Evolutionary conservation across 768 basidiomycete genomes (phyloP).

Genomic region (Tubosaeta sp.): DNA sequence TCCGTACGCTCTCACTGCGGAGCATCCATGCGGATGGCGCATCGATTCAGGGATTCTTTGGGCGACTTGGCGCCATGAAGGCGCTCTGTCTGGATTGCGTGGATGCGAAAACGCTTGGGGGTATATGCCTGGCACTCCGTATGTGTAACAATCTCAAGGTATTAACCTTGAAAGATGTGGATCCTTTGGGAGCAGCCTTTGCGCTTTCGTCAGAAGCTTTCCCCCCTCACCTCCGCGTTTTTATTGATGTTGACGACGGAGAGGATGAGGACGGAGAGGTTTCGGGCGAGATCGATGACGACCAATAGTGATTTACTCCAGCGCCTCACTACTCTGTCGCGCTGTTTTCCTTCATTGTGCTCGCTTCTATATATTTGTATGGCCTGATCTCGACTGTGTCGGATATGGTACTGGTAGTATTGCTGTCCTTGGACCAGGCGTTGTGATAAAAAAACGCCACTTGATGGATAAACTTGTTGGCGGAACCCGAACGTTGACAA

Average conservation of each 20-base stretch:
- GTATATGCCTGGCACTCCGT: slow-evolving; percentile 3
- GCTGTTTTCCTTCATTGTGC: neutral
- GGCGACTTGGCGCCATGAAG: neutral
- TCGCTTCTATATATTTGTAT: neutral
- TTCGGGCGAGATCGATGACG: neutral
- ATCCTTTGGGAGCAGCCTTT: neutral
- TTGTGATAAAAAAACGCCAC: too few relatives aligned
- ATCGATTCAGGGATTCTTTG: slow-evolving; percentile 8
- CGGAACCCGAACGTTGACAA: too few relatives aligned
- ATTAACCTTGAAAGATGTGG: slow-evolving; percentile 13
- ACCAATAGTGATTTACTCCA: too few relatives aligned
- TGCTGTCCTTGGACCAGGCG: too few relatives aligned
- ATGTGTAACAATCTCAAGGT: slow-evolving; percentile 3
- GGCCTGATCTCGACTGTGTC: neutral
- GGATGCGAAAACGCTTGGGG: neutral
- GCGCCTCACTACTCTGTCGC: too few relatives aligned
- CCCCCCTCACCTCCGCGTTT: slow-evolving; percentile 9
- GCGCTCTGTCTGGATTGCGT: slow-evolving; percentile 10
- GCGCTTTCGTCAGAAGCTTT: slow-evolving; percentile 5
- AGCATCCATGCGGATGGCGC: neutral
- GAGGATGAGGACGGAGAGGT: neutral
- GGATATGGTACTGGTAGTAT: neutral
- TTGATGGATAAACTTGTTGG: too few relatives aligned
- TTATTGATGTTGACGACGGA: slow-evolving; percentile 13
- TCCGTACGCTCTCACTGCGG: slow-evolving; percentile 11